Base-by-base conservation (phyloP, 768 basidiomycete genomes). In the Auricularia sp. region DNA sequence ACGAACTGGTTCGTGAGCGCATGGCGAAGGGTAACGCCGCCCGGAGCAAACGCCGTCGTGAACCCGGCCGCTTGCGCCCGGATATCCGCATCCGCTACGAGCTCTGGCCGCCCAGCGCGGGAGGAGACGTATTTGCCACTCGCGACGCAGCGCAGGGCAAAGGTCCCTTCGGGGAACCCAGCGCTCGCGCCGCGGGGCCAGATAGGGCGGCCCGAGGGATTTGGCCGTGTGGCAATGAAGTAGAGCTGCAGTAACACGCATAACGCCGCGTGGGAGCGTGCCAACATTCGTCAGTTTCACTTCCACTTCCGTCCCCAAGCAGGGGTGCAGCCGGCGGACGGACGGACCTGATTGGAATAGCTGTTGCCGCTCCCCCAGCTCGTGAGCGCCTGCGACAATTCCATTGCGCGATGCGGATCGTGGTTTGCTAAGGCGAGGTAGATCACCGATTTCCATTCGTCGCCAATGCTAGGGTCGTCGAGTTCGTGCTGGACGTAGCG, bases 371-470 rank as follows among this genome's bases (percentile, higher is more conserved):
- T 68, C 13, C 76, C 76, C 76, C 76, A 77, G 5, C 63, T 68
- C 36, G 76, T 75, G 34, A 77, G 71, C 6, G 67, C 67, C 3
- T 72, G 63, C 11, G 76, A 77, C 44, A 71, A 71, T 54, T 67
- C 62, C n/a, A 72, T 73, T 3, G 76, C 75, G 2, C 64, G 65
- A 24, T 67, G 65, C 8, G 76, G 71, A 39, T 70, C 68, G 24
- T 71, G 65, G 62, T 74, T 71, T 16, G 73, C 72, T 62, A 73
- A 74, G 6, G 75, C 76, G 63, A 73, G 71, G 62, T 77, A 72
- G 64, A 77, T 76, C 51, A 77, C 68, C 16, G 70, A 70, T 65
- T 75, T 77, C 76, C 76, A 77, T 45, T 74, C 74, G 64, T 77
- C 75, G 51, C 75, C 66, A 34, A 64, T 54, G 34, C 18, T n/a